A percentile compares a stretch with the other conserved stretches of the same genome.
Conservation (phyloP, 495 filamentous ascomycete genomes). For the Talaromyces nanjingensis region DNA sequence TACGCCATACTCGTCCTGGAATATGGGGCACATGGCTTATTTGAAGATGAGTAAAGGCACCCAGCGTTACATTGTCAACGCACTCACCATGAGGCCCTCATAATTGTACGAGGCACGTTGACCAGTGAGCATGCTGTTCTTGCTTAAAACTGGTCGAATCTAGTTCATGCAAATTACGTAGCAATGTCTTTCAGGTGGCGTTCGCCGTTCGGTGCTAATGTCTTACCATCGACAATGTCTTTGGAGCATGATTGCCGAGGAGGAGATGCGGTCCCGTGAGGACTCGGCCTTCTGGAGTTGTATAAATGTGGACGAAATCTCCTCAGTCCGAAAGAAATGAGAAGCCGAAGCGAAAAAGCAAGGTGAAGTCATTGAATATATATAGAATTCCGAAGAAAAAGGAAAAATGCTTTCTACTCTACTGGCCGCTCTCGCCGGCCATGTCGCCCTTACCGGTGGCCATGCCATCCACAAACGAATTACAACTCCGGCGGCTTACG, state of each 20-base stretch:
- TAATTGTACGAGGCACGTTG: background rate
- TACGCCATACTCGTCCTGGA: background rate
- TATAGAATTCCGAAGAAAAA: background rate
- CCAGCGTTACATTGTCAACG: background rate
- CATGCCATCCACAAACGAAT: conserved; percentile 14
- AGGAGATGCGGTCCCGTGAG: background rate
- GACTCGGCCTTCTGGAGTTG: background rate
- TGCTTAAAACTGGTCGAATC: background rate
- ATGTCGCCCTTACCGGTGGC: background rate
- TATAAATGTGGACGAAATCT: background rate
- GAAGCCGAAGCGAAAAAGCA: background rate
- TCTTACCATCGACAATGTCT: background rate
- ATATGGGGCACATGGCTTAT: background rate
- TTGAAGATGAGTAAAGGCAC: background rate
- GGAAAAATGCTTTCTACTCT: conserved; percentile 1
- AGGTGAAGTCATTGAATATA: background rate
- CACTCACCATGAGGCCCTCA: background rate
- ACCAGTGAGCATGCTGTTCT: background rate
- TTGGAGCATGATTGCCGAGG: background rate
- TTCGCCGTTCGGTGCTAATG: background rate
- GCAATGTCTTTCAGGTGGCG: background rate
- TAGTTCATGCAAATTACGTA: background rate
- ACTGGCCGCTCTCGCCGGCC: conserved; percentile 1
- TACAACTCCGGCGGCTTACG: conserved; percentile 26
- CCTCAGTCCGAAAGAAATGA: background rate